Percentiles rank a stretch among this genome's conserved stretches.
phyloP scores from a whole-genome alignment of 257 asterid species.

The Solanum sitiens region DNA sequence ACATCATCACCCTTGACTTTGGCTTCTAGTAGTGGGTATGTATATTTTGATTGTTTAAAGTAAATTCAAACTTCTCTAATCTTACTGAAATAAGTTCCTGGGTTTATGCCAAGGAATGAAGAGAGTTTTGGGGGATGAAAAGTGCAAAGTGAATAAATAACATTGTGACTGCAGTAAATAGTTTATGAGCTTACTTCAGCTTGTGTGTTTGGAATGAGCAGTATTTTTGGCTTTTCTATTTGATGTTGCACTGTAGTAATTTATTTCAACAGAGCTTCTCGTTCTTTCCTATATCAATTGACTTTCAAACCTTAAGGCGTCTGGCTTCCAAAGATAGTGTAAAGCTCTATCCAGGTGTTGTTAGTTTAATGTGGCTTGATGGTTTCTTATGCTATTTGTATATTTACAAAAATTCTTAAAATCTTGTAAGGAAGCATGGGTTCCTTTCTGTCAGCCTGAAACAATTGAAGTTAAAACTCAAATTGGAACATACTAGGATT shows the following conservation, averaged over 20 bases:
- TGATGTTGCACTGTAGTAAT: not conserved
- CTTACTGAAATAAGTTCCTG: not conserved
- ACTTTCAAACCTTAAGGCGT: not conserved
- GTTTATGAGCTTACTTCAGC: not conserved
- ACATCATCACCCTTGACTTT: constrained; percentile 44
- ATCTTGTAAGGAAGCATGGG: not conserved
- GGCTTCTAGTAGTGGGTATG: constrained; percentile 73
- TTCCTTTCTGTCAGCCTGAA: not conserved
- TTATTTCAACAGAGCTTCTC: not conserved
- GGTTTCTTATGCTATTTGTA: not conserved
- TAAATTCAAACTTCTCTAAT: not conserved
- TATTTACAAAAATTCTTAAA: not conserved
- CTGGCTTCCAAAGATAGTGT: not conserved
- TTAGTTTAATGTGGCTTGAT: not conserved
- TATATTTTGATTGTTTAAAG: constrained; percentile 1
- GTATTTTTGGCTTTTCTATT: not conserved
- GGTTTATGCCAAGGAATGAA: not conserved
- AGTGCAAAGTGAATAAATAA: not conserved
- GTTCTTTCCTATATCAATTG: not conserved
- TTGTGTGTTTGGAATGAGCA: not conserved
- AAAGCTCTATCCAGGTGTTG: not conserved
- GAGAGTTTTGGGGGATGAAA: not conserved
- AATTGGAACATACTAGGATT: not conserved
- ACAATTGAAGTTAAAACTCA: not conserved
- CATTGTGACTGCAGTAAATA: not conserved